Evolutionary conservation across 371 early-diverging fungal species (phyloP).

Genomic region (Saksenaea vasiformis): DNA sequence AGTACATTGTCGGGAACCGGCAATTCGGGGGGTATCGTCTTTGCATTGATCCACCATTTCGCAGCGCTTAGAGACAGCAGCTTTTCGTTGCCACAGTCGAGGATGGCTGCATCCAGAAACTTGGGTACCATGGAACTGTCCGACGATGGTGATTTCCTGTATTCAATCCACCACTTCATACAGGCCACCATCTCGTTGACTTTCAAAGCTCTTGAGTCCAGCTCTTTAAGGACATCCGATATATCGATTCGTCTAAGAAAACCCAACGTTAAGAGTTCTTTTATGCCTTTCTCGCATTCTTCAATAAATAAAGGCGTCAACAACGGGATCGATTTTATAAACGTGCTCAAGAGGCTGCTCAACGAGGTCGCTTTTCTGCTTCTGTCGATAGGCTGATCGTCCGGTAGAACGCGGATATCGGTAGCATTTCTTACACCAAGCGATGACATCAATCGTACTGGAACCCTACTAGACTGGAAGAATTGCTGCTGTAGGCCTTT

Average conservation of each 20-base stretch:
- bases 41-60: conserved; percentile 63
- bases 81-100: conserved; percentile 45
- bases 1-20: conserved; percentile 63
- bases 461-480: conserved; percentile 49
- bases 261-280: conserved; percentile 49
- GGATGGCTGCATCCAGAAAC: conserved; percentile 39
- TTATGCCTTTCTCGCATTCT: conserved; percentile 59
- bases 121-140: conserved; percentile 12
- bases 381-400: background rate
- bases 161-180: conserved; percentile 79
- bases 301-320: conserved; percentile 52
- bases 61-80: conserved; percentile 45
- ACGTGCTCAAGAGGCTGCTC: conserved; percentile 41
- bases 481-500: conserved; percentile 59
- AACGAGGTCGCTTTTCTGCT: conserved; percentile 14
- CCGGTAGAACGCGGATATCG: conserved; percentile 46
- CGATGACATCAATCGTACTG: conserved; percentile 65
- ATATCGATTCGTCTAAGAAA: conserved; percentile 47
- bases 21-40: conserved; percentile 59
- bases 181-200: conserved; percentile 66
- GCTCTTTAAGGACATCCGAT: conserved; percentile 68
- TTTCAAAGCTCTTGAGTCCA: conserved; percentile 56
- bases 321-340: conserved; percentile 67
- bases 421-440: conserved; percentile 64
- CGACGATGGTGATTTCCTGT: conserved; percentile 20